Evolutionary conservation across 331 rosid species (phyloP), one percentile per base, ranked within the genome.

Genomic region (Arachis monticola): DNA sequence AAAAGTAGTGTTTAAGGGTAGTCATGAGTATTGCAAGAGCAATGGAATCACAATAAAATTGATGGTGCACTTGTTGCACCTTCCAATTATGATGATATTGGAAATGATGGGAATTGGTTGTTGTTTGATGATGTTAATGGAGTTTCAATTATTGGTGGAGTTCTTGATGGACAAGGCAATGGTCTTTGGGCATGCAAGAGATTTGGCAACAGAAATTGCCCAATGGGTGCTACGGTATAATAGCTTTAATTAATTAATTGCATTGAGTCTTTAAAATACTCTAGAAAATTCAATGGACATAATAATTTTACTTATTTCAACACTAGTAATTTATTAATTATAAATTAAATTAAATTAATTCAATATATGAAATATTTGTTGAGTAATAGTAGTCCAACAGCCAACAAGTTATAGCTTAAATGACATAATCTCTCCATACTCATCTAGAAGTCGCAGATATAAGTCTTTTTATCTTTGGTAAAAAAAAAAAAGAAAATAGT

Each of bases 101-200:
- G 87, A 11, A 60, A 65, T 67, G 64, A 32, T 10, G 73, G 75
- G 4, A 80, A 67, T 17, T 86, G 88, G 93, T 55, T 86, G 31
- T 14, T 74, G 65, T 86, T 88, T 14, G 73, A 84, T 64, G 72
- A 75, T 60, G 87, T 88, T 30, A 74, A 68, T 44, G 77, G 90
- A 1, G 81, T 84, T 60, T 66, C 83, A 41, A 13, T 88, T 6
- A 6, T 73, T 63, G 90, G 89, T 14, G 88, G 88, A 1, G 51
- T 76, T 0, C 81, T 86, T 27, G 90, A 88, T 48, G 90, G 87
- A 0, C 80, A 78, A 73, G 87, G 92, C 2, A 10, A 75, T 8
- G 48, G 61, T 60, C 65, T 88, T 27, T 88, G 93, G 90, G 84
- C 64, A 68, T 84, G 86, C 73, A 86, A 88, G 42, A 76, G 72